Percentiles rank a stretch among this genome's conserved stretches.
Evolutionary conservation across 2,329 filamentous ascomycete species (phyloP).

Genomic region (Pseudogymnoascus sp.): DNA sequence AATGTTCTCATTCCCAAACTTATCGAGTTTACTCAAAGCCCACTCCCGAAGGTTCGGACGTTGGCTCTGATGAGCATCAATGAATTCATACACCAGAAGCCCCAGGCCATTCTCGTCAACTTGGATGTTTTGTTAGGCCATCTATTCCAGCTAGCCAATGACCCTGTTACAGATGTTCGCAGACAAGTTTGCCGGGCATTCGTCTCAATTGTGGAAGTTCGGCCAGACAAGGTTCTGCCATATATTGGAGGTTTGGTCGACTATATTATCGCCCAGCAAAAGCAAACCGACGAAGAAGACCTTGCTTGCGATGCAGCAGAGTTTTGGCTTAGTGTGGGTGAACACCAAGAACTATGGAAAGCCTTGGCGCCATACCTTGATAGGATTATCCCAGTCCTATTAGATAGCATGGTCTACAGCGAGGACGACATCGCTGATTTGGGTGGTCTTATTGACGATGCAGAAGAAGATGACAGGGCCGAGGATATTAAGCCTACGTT

Average conservation of each 20-base stretch:
- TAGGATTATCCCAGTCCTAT: slow-evolving; percentile 82
- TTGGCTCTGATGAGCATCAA: slow-evolving; percentile 82
- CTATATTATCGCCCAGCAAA: slow-evolving; percentile 87
- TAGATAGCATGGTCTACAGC: slow-evolving; percentile 94
- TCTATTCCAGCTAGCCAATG: slow-evolving; percentile 74
- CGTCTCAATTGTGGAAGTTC: slow-evolving; percentile 82
- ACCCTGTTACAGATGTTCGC: slow-evolving; percentile 73
- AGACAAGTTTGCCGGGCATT: slow-evolving; percentile 91
- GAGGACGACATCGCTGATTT: slow-evolving; percentile 86
- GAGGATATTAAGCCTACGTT: slow-evolving; percentile 93
- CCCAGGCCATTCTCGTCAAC: slow-evolving; percentile 71
- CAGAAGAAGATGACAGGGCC: slow-evolving; percentile 80
- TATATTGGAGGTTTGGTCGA: slow-evolving; percentile 84
- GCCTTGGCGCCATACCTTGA: slow-evolving; percentile 69
- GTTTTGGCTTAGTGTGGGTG: slow-evolving; percentile 92
- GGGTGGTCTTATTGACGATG: slow-evolving; percentile 79
- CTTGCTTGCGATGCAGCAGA: slow-evolving; percentile 91
- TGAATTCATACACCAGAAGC: slow-evolving; percentile 80
- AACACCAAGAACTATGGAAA: slow-evolving; percentile 73
- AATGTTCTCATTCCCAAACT: slow-evolving; percentile 86
- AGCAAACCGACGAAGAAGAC: slow-evolving; percentile 73
- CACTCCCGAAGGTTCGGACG: slow-evolving; percentile 69
- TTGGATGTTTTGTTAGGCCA: slow-evolving; percentile 76
- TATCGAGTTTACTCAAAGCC: slow-evolving; percentile 75
- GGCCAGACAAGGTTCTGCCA: slow-evolving; percentile 83